Evolutionary conservation across 2,329 filamentous ascomycete species (phyloP).

Genomic region (Elsinoe arachidis): DNA sequence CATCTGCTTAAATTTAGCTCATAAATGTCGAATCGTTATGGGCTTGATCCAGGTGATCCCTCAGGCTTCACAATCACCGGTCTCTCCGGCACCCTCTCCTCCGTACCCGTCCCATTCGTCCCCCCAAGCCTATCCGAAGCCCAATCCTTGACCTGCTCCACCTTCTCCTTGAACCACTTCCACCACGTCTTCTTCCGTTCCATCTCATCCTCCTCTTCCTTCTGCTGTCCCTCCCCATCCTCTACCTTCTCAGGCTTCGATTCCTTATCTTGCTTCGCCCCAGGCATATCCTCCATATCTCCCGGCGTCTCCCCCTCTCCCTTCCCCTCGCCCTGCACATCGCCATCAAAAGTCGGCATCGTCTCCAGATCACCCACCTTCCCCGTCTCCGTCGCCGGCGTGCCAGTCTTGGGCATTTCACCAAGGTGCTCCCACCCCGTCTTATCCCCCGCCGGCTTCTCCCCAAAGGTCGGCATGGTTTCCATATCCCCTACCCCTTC

Average conservation of each 20-base stretch:
- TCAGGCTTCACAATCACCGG: conserved; percentile 4
- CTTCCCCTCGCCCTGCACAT: background rate
- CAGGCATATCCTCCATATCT: conserved; percentile 2
- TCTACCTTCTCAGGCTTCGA: background rate
- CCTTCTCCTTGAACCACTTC: conserved; percentile 14
- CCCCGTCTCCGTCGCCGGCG: background rate
- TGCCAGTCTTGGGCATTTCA: conserved; percentile 2
- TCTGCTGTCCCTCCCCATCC: background rate
- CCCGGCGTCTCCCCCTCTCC: background rate
- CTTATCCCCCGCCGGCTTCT: background rate
- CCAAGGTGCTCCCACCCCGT: conserved; percentile 9
- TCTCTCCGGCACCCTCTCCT: background rate
- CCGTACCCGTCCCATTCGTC: background rate
- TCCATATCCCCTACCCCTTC: background rate
- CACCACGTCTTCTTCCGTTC: conserved; percentile 13
- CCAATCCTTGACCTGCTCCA: conserved; percentile 15
- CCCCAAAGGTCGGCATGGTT: background rate
- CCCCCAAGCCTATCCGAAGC: conserved; percentile 6
- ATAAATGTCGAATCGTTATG: background rate
- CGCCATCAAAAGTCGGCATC: conserved; percentile 1
- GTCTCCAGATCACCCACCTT: background rate
- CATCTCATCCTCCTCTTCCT: background rate
- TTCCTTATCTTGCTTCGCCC: background rate
- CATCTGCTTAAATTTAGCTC: no score
- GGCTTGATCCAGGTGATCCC: background rate